A percentile compares a stretch with the other conserved stretches of the same genome.
Evolutionary conservation across 108 stramenopile species (phyloP).

Genomic region (Nitzschia inconspicua): DNA sequence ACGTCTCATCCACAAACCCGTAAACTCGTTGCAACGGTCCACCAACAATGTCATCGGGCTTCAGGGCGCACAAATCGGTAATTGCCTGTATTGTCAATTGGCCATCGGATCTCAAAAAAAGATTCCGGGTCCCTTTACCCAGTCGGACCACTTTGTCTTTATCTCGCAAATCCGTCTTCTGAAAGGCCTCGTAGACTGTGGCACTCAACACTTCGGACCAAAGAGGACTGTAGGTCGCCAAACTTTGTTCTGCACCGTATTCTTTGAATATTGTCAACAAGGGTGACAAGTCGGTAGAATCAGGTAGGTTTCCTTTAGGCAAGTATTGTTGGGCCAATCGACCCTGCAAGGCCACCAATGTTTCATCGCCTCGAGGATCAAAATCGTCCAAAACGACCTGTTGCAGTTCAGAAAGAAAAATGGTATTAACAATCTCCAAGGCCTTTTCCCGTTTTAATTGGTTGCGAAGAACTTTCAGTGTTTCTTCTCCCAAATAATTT

Average conservation of each 20-base stretch:
- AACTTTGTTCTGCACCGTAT: neutral
- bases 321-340: constrained; percentile 5
- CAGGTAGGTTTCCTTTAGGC: constrained; percentile 4
- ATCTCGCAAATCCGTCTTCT: neutral
- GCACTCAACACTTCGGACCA: neutral
- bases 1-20: too few relatives aligned
- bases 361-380: constrained; percentile 17
- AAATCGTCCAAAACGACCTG: neutral
- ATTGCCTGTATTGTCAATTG: too few relatives aligned
- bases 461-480: constrained; percentile 2
- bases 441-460: constrained; percentile 13
- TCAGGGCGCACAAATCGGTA: too few relatives aligned
- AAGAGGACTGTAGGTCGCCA: neutral
- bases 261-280: constrained; percentile 4
- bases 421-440: neutral
- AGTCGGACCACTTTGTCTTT: neutral
- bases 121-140: constrained; percentile 1
- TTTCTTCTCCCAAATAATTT: neutral
- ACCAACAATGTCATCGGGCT: too few relatives aligned
- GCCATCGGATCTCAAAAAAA: too few relatives aligned
- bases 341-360: constrained; percentile 6
- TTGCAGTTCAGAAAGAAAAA: constrained; percentile 4
- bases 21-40: too few relatives aligned
- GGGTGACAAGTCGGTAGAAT: neutral
- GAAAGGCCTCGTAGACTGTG: constrained; percentile 3